These are phyloP conservation scores for Pinus albicaulis DNA, from an alignment of 75 land plant species.

Conservation along the genomic window DNA sequence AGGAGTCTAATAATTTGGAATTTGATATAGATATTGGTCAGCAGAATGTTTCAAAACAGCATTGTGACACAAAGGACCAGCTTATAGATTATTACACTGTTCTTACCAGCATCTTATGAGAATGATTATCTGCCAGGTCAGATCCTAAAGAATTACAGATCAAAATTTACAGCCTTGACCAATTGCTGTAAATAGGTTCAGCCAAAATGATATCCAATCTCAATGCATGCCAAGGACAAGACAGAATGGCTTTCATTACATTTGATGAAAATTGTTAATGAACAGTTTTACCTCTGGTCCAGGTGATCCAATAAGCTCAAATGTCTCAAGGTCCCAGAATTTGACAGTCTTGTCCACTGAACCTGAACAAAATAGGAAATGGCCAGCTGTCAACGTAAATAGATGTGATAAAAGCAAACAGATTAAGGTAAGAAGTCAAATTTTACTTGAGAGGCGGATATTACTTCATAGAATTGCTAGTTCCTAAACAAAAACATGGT, in stretches of 20 bases:
- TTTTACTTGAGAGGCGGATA: too few relatives aligned
- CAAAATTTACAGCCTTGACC: not conserved
- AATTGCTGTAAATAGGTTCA: not conserved
- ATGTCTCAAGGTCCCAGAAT: constrained; percentile 94
- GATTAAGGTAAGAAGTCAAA: not conserved
- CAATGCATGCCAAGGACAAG: not conserved
- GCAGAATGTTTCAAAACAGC: not conserved
- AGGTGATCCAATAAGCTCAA: constrained; percentile 89
- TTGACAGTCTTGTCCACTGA: constrained; percentile 86
- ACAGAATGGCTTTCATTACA: not conserved
- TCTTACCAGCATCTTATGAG: too few relatives aligned
- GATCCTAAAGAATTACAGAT: too few relatives aligned
- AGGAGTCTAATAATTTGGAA: not conserved
- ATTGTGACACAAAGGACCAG: not conserved
- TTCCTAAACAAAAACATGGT: too few relatives aligned
- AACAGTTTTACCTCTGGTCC: constrained; percentile 64
- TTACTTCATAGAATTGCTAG: too few relatives aligned
- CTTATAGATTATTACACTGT: too few relatives aligned
- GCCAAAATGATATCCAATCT: not conserved
- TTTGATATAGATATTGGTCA: not conserved
- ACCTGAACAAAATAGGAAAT: constrained; percentile 37
- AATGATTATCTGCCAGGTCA: too few relatives aligned
- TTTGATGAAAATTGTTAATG: not conserved
- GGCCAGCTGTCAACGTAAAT: not conserved
- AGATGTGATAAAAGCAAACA: not conserved